These are phyloP conservation scores for Phoma sp. DNA, from an alignment of 2,329 filamentous ascomycete genomes.

Conservation along the genomic window DNA sequence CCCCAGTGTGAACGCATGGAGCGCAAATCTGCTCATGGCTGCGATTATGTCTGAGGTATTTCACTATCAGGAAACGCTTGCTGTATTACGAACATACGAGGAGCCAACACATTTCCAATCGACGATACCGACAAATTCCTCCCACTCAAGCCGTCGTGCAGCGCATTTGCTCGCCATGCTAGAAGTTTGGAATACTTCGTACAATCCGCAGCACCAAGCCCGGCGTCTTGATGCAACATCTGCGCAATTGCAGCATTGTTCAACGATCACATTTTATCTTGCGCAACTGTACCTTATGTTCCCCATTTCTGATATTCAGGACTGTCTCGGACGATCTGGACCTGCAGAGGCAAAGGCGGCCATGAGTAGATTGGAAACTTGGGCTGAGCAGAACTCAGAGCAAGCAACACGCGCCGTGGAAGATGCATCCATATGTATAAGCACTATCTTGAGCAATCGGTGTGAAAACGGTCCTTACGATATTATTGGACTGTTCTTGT, in stretches of 20 bases:
- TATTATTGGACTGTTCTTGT: constrained; percentile 9
- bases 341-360: not conserved
- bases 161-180: not conserved
- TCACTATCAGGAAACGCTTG: constrained; percentile 6
- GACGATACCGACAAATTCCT: not conserved
- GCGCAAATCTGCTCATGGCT: constrained; percentile 9
- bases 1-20: constrained; percentile 5
- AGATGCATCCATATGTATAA: constrained; percentile 11
- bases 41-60: constrained; percentile 6
- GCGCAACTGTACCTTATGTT: constrained; percentile 2
- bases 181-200: not conserved
- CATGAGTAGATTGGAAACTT: not conserved
- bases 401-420: not conserved
- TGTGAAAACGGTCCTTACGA: constrained; percentile 8
- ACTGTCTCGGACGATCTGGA: constrained; percentile 14
- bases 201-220: not conserved
- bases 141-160: not conserved
- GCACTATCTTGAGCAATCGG: not conserved
- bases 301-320: constrained; percentile 10
- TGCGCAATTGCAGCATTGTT: not conserved
- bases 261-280: constrained; percentile 3
- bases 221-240: constrained; percentile 3
- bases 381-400: not conserved
- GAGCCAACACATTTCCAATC: not conserved
- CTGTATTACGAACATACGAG: constrained; percentile 2